A percentile compares a stretch with the other conserved stretches of the same genome.
phyloP scores from a whole-genome alignment of 2,329 filamentous ascomycete genomes.

The Byssochlamys sp. region DNA sequence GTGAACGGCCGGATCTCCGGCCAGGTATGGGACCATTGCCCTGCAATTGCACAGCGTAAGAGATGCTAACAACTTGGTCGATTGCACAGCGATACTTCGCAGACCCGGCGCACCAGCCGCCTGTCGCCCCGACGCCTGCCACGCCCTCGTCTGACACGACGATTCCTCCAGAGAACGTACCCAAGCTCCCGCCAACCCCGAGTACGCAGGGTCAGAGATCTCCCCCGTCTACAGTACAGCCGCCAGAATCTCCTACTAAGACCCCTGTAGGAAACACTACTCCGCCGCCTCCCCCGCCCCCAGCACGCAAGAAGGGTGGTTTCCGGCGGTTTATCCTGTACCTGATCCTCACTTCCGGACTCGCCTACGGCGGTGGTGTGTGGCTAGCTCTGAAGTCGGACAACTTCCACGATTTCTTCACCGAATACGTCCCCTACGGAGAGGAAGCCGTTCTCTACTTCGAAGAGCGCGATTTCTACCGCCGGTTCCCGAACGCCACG shows the following conservation, averaged over 20 bases:
- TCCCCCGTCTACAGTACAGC: constrained; percentile 23
- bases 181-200: constrained; percentile 37
- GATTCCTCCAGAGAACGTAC: constrained; percentile 41
- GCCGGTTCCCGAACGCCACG: constrained; percentile 59
- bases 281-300: constrained; percentile 33
- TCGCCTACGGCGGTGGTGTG: constrained; percentile 78
- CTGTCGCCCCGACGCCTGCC: constrained; percentile 33
- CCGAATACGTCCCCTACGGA: constrained; percentile 87
- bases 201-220: constrained; percentile 25
- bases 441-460: constrained; percentile 92
- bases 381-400: constrained; percentile 90
- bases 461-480: constrained; percentile 87
- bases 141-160: constrained; percentile 38
- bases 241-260: constrained; percentile 14
- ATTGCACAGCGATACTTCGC: constrained; percentile 41
- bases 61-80: constrained; percentile 17
- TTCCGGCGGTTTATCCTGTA: constrained; percentile 70
- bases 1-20: constrained; percentile 29
- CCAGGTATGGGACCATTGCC: constrained; percentile 25
- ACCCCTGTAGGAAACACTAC: constrained; percentile 25
- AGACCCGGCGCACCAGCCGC: constrained; percentile 34
- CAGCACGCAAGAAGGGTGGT: constrained; percentile 58
- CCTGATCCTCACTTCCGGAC: constrained; percentile 62
- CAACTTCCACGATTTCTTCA: constrained; percentile 99
- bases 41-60: constrained; percentile 20